Percentiles rank a stretch among this genome's conserved stretches.
phyloP scores from a whole-genome alignment of 257 asterid species.

The Catharanthus roseus region DNA sequence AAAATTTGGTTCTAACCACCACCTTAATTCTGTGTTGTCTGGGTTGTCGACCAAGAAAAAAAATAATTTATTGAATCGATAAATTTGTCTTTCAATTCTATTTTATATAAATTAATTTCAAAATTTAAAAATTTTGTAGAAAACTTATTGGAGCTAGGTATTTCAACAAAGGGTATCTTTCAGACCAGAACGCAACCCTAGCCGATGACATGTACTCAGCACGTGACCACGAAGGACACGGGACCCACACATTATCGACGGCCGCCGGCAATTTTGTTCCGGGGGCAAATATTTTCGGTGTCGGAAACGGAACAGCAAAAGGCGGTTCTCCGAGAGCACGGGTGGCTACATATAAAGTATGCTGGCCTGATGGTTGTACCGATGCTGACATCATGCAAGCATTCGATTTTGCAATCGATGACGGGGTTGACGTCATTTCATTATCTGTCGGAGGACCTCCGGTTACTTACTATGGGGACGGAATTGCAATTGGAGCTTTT shows the following conservation, averaged over 20 bases:
- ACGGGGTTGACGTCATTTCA: conserved; percentile 69
- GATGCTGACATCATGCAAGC: conserved; percentile 54
- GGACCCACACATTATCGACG: conserved; percentile 73
- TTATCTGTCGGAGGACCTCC: conserved; percentile 46
- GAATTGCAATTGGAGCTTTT: conserved; percentile 24
- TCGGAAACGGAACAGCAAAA: conserved; percentile 57
- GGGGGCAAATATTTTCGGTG: conserved; percentile 45
- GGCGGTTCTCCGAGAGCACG: conserved; percentile 76
- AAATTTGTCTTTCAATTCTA: too few relatives aligned
- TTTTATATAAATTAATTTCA: too few relatives aligned
- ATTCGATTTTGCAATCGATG: conserved; percentile 57
- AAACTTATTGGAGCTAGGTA: conserved; percentile 60
- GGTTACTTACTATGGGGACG: conserved; percentile 22
- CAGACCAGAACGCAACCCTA: neutral
- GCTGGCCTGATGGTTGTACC: conserved; percentile 46
- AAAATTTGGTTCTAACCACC: too few relatives aligned
- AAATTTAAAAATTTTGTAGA: neutral
- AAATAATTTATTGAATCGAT: too few relatives aligned
- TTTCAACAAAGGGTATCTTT: conserved; percentile 43
- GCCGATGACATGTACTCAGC: conserved; percentile 13
- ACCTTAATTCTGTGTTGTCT: too few relatives aligned
- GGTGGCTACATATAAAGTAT: conserved; percentile 59
- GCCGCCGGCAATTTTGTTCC: conserved; percentile 68
- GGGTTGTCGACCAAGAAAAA: too few relatives aligned
- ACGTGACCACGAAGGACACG: conserved; percentile 56